Percentiles rank a stretch among this genome's conserved stretches.
phyloP scores from a whole-genome alignment of 805 yeast species.

The Yueomyces sp. region DNA sequence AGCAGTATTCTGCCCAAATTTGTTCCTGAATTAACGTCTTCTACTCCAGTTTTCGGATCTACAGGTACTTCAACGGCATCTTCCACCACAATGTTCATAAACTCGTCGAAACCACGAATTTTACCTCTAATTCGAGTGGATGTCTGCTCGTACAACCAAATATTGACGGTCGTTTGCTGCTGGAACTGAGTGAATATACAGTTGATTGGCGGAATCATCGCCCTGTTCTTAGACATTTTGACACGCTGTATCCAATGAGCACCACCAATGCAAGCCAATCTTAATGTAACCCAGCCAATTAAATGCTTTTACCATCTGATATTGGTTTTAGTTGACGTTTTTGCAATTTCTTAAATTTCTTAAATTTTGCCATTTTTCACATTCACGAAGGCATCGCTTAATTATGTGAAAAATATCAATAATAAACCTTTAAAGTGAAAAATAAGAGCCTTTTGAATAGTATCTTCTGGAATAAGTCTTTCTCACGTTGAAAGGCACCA shows the following conservation, averaged over 20 bases:
- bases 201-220: slow-evolving; percentile 80
- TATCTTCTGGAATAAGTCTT: no score
- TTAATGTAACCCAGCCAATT: no score
- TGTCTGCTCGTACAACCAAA: slow-evolving; percentile 86
- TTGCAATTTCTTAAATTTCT: no score
- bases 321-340: no score
- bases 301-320: no score
- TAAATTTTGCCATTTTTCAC: no score
- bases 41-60: slow-evolving; percentile 25
- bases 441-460: no score
- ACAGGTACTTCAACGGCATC: slow-evolving; percentile 54
- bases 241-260: no score
- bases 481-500: no score
- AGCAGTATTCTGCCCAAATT: slow-evolving; percentile 63
- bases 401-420: no score
- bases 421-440: no score
- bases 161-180: slow-evolving; percentile 61
- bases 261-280: neutral
- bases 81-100: slow-evolving; percentile 71
- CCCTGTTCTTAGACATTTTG: slow-evolving; percentile 1
- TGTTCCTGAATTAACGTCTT: slow-evolving; percentile 19
- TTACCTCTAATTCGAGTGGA: slow-evolving; percentile 67
- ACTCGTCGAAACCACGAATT: slow-evolving; percentile 90
- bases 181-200: slow-evolving; percentile 78
- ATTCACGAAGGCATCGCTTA: no score